Base-by-base conservation (phyloP, 2,329 filamentous ascomycete genomes). In the Microcyclospora tardicrescens region DNA sequence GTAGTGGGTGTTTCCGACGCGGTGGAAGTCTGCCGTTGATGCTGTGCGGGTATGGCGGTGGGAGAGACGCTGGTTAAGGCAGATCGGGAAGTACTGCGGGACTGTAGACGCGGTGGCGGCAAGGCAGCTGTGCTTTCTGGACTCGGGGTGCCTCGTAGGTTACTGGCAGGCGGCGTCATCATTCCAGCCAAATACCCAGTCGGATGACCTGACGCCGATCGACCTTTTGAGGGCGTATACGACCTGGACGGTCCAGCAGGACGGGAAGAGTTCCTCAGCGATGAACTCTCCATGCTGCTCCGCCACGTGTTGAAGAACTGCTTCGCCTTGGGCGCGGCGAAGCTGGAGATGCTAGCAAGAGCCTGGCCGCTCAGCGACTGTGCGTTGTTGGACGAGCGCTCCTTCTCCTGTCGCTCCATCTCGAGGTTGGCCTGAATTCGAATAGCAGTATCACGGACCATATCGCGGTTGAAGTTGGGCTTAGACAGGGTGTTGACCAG, bases 331-430 rank as follows among this genome's bases (percentile, higher is more conserved):
- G 87, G 89, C 2, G 84, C 82, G 10, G 84, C 80, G 46, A 87
- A 77, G 47, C 75, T 77, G 34, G 87, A 78, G 27, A 84, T 75
- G 34, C 81, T 80, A 1, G 84, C 81, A 32, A 94, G 73, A 31
- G 82, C 58, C 43, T 69, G 63, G 43, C 77, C 81, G 9, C 48
- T 41, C 11, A 53, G 43, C 13, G 34, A 36, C 12, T 41, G 38
- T 6, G 37, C 34, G 10, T 41, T n/a, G 30, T 44, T 37, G 32
- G 48, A 79, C 38, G 84, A 79, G 43, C 91, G 75, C 60, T 96
- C 89, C 37, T 85, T 84, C 62, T 95, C 87, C 58, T 94, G 85
- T 57, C 93, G 84, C 61, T 98, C 89, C 91, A 98, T 98, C 58
- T 96, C 85, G 28, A 98, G 69, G 54, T 94, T 95, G 11, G 91